Base-by-base conservation (phyloP, 148 eudicot species). In the Silene conica region DNA sequence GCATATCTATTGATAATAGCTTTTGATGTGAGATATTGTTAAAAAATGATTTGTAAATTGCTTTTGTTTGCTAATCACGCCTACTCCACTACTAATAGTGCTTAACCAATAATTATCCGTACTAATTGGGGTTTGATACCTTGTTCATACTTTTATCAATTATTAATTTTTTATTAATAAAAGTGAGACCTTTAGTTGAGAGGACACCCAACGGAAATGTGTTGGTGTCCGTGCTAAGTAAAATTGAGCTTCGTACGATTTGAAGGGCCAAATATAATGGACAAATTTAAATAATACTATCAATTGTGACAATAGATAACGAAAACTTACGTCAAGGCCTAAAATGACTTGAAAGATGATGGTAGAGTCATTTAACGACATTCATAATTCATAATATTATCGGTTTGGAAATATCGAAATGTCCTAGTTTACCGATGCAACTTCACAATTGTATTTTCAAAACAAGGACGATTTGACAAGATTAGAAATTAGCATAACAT, bases 41-140 rank as follows among this genome's bases (percentile, higher is more conserved):
- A 16, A 70, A 71, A 45, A 61, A 16, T 26, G 28, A 12, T 23
- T 43, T 78, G 31, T 73, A 50, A 50, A 26, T 73, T 64, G 67
- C 60, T 73, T 67, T 73, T 67, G 67, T 60, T 78, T 61, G 50
- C 34, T 43, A 41, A 13, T 70, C 50, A 58, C 28, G 74, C 46
- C 57, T 63, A 65, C 72, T 78, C 66, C 74, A 64, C 67, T 56
- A 34, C 28, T 26, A n/a, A n/a, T n/a, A n/a, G 56, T 71, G 63
- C 72, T 58, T 66, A 6, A 72, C 63, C 67, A 56, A 65, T 69
- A 52, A 73, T 62, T 61, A 43, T 8, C 18, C 76, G 56, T 73
- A 73, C 76, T 61, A 61, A 26, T 48, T 63, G 67, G 45, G 23
- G 54, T 73, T 46, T 46, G 67, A 58, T 13, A 72, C 19, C 67